These are phyloP conservation scores for Strobilomyces echinocephalus DNA, from an alignment of 768 basidiomycete genomes.

Conservation along the genomic window DNA sequence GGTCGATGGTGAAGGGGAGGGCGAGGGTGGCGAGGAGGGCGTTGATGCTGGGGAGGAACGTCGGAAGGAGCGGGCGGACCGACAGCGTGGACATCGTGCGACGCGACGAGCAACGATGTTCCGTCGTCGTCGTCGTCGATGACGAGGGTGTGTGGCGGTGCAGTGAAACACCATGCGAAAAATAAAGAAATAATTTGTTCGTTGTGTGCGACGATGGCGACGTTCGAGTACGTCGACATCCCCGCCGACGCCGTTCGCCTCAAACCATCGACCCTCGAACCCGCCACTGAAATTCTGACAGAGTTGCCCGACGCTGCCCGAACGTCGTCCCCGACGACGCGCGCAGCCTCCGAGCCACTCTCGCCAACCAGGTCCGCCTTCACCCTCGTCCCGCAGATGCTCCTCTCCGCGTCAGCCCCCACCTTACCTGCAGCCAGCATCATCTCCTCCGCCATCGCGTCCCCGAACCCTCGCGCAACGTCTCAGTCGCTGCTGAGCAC, in stretches of 20 bases:
- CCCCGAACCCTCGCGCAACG: constrained; percentile 16
- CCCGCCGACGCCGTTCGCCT: constrained; percentile 38
- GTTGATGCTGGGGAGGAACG: constrained; percentile 36
- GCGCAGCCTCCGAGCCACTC: neutral
- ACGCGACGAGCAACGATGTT: neutral
- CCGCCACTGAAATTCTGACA: constrained; percentile 40
- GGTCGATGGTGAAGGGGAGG: constrained; percentile 44
- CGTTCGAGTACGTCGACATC: constrained; percentile 38
- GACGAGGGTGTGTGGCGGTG: constrained; percentile 7
- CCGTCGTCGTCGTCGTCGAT: no score
- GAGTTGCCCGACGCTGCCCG: constrained; percentile 32
- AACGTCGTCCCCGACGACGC: constrained; percentile 9
- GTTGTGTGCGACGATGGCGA: constrained; percentile 23
- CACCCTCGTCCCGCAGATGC: constrained; percentile 38
- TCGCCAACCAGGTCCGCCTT: constrained; percentile 33
- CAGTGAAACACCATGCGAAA: neutral
- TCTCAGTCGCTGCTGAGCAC: constrained; percentile 42
- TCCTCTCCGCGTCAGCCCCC: constrained; percentile 23
- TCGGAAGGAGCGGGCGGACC: constrained; percentile 11
- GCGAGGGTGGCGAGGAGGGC: constrained; percentile 40
- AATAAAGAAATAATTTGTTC: neutral
- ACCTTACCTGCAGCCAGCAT: constrained; percentile 3
- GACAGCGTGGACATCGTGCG: constrained; percentile 8
- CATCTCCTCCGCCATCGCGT: constrained; percentile 20
- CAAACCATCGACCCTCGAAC: constrained; percentile 25